These are phyloP conservation scores for Fraxinus xanthoxyloides DNA, from an alignment of 305 asterid species.

Conservation along the genomic window DNA sequence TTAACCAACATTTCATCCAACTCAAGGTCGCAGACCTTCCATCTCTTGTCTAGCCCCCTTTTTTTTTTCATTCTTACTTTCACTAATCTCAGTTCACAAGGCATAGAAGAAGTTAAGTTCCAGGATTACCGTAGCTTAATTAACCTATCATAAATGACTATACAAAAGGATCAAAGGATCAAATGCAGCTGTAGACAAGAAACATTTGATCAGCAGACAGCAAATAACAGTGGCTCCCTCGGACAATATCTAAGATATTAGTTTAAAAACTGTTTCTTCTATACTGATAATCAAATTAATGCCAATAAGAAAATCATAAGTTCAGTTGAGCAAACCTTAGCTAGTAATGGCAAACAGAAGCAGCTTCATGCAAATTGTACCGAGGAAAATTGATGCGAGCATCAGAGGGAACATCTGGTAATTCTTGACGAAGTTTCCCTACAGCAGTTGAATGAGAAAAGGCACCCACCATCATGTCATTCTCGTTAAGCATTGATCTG, in stretches of 20 bases:
- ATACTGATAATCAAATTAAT: neutral
- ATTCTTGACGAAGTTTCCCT: slow-evolving; percentile 81
- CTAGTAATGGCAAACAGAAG: slow-evolving; percentile 80
- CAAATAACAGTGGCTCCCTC: neutral
- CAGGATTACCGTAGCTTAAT: neutral
- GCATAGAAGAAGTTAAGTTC: neutral
- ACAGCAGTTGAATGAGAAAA: slow-evolving; percentile 95
- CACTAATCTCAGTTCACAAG: neutral
- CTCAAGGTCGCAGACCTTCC: neutral
- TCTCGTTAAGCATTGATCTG: slow-evolving; percentile 83
- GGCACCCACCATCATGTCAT: slow-evolving; percentile 88
- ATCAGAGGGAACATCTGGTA: slow-evolving; percentile 84
- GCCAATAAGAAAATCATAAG: slow-evolving; percentile 18
- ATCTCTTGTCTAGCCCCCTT: slow-evolving; percentile 12
- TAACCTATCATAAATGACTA: neutral
- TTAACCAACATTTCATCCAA: neutral
- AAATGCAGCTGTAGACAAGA: neutral
- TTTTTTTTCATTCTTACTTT: neutral
- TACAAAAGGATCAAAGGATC: neutral
- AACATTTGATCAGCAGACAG: neutral
- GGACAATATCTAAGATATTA: neutral
- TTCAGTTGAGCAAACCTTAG: slow-evolving; percentile 57
- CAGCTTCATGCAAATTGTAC: slow-evolving; percentile 86
- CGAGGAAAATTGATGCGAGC: slow-evolving; percentile 72
- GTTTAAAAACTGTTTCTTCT: neutral